Conservation (phyloP, 345 rosid genomes). For the Salix koriyanagi region DNA sequence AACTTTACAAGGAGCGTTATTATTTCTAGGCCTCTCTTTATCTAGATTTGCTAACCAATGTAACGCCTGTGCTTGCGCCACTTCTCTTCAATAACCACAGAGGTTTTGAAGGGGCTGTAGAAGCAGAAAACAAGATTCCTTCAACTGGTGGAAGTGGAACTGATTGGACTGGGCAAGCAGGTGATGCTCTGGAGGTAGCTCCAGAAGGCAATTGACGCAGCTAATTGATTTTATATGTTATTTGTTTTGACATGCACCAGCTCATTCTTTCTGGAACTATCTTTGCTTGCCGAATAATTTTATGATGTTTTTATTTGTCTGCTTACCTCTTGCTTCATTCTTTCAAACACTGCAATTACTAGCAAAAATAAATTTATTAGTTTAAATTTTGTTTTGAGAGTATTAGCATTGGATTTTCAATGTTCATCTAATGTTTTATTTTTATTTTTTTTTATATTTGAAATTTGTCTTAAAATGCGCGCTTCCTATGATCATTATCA, state of each 20-base stretch:
- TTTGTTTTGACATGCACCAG: not conserved
- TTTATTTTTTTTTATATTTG: no score
- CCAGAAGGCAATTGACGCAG: constrained; percentile 62
- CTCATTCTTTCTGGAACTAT: not conserved
- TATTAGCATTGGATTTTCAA: no score
- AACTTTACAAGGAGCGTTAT: constrained; percentile 29
- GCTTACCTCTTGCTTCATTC: constrained; percentile 1
- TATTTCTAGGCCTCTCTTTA: constrained; percentile 68
- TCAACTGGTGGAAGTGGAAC: constrained; percentile 15
- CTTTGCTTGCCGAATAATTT: not conserved
- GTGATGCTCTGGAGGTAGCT: constrained; percentile 59
- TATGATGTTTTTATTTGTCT: not conserved
- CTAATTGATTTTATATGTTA: not conserved
- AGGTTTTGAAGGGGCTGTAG: constrained; percentile 13
- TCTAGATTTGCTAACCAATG: constrained; percentile 56
- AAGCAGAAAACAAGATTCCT: constrained; percentile 26
- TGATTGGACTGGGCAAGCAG: constrained; percentile 56
- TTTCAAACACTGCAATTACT: constrained; percentile 17
- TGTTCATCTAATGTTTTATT: no score
- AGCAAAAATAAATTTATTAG: no score
- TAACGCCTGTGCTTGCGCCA: constrained; percentile 45
- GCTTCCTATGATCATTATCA: no score
- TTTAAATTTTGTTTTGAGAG: no score
- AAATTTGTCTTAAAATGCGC: no score
- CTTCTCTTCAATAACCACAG: constrained; percentile 35